These are phyloP conservation scores for Yamadazyma mexicana DNA, from an alignment of 1,139 yeast species.

Conservation along the genomic window DNA sequence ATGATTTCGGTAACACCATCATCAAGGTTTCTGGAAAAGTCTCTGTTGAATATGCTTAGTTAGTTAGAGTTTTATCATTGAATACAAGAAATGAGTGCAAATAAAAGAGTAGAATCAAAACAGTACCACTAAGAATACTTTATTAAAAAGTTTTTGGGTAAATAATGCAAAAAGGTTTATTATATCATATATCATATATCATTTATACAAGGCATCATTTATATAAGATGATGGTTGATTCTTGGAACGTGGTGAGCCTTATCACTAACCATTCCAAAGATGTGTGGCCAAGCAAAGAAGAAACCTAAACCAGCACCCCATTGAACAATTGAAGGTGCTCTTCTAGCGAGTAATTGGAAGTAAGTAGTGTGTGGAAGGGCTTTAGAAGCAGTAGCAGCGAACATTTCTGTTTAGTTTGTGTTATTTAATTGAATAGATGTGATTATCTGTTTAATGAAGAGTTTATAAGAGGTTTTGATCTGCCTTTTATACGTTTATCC, in stretches of 20 bases:
- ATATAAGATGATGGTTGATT: slow-evolving; percentile 16
- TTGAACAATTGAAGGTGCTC: slow-evolving; percentile 31
- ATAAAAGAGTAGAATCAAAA: no score
- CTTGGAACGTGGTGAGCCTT: slow-evolving; percentile 28
- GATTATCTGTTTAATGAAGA: background rate
- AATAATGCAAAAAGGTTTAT: no score
- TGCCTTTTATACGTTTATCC: background rate
- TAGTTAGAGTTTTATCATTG: background rate
- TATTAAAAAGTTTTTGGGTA: no score
- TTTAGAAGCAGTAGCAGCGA: slow-evolving; percentile 3
- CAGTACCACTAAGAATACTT: no score
- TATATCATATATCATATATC: no score
- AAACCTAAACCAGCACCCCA: slow-evolving; percentile 35
- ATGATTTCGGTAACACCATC: slow-evolving; percentile 18
- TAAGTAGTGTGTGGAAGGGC: slow-evolving; percentile 14
- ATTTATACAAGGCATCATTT: no score
- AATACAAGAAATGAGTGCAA: background rate
- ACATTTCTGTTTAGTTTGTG: background rate
- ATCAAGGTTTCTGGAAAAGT: slow-evolving; percentile 18
- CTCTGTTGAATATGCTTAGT: slow-evolving; percentile 15
- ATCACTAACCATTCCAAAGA: slow-evolving; percentile 23
- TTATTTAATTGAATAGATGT: background rate
- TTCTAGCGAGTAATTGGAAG: slow-evolving; percentile 25
- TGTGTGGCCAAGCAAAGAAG: slow-evolving; percentile 43
- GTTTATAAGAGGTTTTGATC: background rate